Base-by-base conservation (phyloP, 2,329 filamentous ascomycete species). In the Penicillium brevicompactum region DNA sequence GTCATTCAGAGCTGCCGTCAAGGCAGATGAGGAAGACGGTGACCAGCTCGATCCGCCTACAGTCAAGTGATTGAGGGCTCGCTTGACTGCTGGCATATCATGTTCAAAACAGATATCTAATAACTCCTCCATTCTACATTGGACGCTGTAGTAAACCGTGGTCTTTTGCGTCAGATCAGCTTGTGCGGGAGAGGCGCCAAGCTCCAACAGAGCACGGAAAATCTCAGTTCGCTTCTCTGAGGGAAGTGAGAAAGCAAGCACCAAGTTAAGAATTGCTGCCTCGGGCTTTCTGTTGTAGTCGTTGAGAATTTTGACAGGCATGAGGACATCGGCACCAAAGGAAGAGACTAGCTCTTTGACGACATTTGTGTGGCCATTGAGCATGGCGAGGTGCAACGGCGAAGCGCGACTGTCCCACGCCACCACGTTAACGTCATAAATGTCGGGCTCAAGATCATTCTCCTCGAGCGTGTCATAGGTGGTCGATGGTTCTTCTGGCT, bases 401-500 rank as follows among this genome's bases (percentile, higher is more conserved):
- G 88, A 89, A 54, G 86, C 84, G 4, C 87, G 85, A 5, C 81
- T 83, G 64, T 95, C 91, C 91, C 91, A 96, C 1, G 90, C 85
- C n/a, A 89, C 69, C 1, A 88, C 83, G 61, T 95, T 87, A 56
- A 92, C 81, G 61, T 94, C 86, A 70, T 89, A 93, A 49, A 92
- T 83, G 71, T 96, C 90, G 1, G 90, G 90, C 18, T 89, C 88
- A 9, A 87, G 81, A 1, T 85, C 80, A 21, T 83, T 77, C 6
- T 87, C 74, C 9, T 75, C 83, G 1, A 80, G 77, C 1, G 80
- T 63, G 9, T 71, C 74, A 1, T 81, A 76, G 30, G 80, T 75
- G 1, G 71, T 66, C 0, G 65, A 62, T 5, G 77, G 69, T 5
- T 58, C 57, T 11, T 63, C 60, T 1, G 62, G 45, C 45, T 80